Conservation (phyloP, 768 basidiomycete species). For the Trametes punicea region DNA sequence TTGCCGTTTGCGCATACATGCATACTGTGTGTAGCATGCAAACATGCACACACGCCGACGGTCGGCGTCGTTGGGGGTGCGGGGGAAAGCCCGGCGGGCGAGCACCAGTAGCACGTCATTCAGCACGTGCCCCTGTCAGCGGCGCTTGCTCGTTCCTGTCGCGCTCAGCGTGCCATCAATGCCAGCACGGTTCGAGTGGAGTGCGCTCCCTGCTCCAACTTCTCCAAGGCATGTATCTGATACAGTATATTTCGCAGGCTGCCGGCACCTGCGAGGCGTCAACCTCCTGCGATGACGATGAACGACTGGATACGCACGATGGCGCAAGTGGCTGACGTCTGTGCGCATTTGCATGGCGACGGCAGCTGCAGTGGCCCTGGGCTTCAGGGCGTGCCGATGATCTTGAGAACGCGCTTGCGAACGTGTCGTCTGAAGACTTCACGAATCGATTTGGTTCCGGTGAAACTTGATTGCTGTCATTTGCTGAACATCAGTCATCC, state of each 20-base stretch:
- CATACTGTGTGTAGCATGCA: no score
- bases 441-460: no score
- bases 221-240: not conserved
- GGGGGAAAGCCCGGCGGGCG: not conserved
- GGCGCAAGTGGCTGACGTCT: slow-evolving; percentile 7
- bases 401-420: no score
- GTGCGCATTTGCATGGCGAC: not conserved
- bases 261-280: not conserved
- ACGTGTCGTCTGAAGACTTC: no score
- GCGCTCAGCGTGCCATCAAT: not conserved
- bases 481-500: no score
- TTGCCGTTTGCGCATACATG: no score
- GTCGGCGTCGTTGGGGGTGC: not conserved
- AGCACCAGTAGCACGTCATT: slow-evolving; percentile 4
- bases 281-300: not conserved
- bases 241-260: not conserved
- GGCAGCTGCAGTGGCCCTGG: not conserved
- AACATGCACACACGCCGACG: not conserved
- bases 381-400: not conserved
- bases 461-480: no score
- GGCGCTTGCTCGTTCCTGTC: not conserved
- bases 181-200: not conserved
- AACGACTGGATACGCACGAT: not conserved
- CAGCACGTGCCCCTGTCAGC: slow-evolving; percentile 4
- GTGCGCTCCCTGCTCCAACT: not conserved